phyloP scores from a whole-genome alignment of 1,284 basidiomycete species.

The Chalciporus piperatoides region DNA sequence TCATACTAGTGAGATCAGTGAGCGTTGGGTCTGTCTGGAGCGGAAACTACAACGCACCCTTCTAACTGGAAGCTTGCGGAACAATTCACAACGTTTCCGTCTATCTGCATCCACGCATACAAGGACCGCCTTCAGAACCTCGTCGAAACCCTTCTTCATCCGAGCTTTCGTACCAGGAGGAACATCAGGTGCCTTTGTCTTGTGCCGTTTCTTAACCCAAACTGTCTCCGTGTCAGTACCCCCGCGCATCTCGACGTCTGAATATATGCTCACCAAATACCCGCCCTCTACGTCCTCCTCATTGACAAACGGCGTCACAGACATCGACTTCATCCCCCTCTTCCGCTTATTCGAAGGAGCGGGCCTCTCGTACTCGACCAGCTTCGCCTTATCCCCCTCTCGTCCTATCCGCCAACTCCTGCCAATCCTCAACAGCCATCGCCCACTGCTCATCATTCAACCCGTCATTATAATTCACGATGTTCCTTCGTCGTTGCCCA shows the following conservation, averaged over 20 bases:
- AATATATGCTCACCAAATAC: constrained; percentile 29
- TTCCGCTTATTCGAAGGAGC: constrained; percentile 62
- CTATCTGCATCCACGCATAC: constrained; percentile 70
- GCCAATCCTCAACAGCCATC: constrained; percentile 84
- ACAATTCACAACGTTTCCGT: constrained; percentile 79
- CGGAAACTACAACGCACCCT: constrained; percentile 39
- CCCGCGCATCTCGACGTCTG: neutral
- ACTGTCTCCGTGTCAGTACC: neutral
- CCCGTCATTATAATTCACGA: constrained; percentile 94
- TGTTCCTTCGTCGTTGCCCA: constrained; percentile 78
- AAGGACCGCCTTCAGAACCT: constrained; percentile 77
- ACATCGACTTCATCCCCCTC: constrained; percentile 67
- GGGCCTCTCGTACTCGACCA: constrained; percentile 46
- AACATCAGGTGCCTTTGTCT: constrained; percentile 57
- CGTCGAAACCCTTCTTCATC: constrained; percentile 84
- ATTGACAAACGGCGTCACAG: constrained; percentile 69
- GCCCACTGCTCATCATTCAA: constrained; percentile 94
- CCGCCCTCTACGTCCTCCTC: constrained; percentile 74
- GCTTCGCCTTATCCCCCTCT: constrained; percentile 61
- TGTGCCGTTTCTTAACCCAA: constrained; percentile 69
- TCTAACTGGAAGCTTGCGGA: constrained; percentile 76
- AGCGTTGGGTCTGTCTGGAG: neutral
- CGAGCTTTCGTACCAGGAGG: constrained; percentile 58
- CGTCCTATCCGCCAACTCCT: constrained; percentile 68
- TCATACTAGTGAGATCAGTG: constrained; percentile 41